Percentiles rank a stretch among this genome's conserved stretches.
These are phyloP conservation scores for Pseudonectria foliicola DNA, from an alignment of 2,329 filamentous ascomycete species.

Conservation along the genomic window DNA sequence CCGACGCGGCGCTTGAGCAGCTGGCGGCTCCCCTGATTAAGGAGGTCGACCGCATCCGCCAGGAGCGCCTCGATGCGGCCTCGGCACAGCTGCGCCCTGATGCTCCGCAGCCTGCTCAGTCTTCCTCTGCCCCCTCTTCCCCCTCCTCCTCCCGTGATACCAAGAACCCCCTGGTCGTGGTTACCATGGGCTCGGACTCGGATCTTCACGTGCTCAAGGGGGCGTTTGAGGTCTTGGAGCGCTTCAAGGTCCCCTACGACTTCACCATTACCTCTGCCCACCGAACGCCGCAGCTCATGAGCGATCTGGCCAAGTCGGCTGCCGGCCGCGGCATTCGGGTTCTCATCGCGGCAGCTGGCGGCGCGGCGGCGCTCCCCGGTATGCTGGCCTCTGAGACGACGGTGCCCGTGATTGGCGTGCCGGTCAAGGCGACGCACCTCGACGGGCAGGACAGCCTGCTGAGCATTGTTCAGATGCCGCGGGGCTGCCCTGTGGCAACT, in stretches of 20 bases:
- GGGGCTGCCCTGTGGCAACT: slow-evolving; percentile 65
- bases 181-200: slow-evolving; percentile 81
- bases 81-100: slow-evolving; percentile 30
- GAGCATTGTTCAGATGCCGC: slow-evolving; percentile 73
- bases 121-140: slow-evolving; percentile 2
- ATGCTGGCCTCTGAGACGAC: slow-evolving; percentile 66
- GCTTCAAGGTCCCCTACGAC: slow-evolving; percentile 66
- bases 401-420: slow-evolving; percentile 70
- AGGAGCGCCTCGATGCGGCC: slow-evolving; percentile 42
- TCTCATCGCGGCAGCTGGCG: slow-evolving; percentile 69
- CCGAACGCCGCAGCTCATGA: slow-evolving; percentile 65
- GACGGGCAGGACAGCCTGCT: slow-evolving; percentile 66
- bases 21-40: slow-evolving; percentile 63
- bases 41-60: slow-evolving; percentile 51
- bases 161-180: slow-evolving; percentile 54
- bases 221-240: slow-evolving; percentile 58
- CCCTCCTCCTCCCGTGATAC: slow-evolving; percentile 18
- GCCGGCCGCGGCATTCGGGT: slow-evolving; percentile 61
- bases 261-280: slow-evolving; percentile 75
- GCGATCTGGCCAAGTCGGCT: slow-evolving; percentile 56
- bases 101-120: slow-evolving; percentile 9
- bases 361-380: slow-evolving; percentile 67
- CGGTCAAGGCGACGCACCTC: slow-evolving; percentile 64
- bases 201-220: slow-evolving; percentile 62
- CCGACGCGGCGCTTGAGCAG: slow-evolving; percentile 54